Evolutionary conservation across 2,329 filamentous ascomycete species (phyloP), one percentile per base, ranked within the genome.

Genomic region (Sporothrix humicola): DNA sequence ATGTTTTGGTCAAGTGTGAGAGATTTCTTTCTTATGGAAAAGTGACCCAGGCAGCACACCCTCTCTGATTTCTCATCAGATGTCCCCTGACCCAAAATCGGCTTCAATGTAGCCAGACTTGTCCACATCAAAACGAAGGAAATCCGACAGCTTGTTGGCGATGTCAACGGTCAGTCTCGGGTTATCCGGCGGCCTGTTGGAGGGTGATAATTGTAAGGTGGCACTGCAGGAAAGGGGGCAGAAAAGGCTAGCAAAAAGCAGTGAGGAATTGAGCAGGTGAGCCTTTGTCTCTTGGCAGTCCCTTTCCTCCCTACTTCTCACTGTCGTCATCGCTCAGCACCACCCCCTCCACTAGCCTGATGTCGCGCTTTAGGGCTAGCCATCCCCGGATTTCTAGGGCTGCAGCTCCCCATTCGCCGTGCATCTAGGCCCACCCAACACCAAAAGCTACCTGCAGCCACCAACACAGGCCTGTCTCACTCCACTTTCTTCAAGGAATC

Each of bases 281-380:
- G 31, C 31, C 31, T 37, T 37, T 7, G 31, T 37, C 31, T 37
- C 31, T 37, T 37, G 17, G n/a, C 52, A 23, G 17, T 54, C n/a
- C n/a, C n/a, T 54, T 20, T 7, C n/a, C 50, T 8, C 50, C 50
- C 50, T 17, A 8, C 50, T 54, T 58, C 56, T 58, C 56, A 58
- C 56, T 31, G 59, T 65, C 59, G 59, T 65, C 37, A 65, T 46
- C 59, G 59, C 59, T 65, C 59, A 65, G 59, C 59, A 46, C 37
- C 59, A 46, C 10, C 17, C 52, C n/a, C 37, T 3, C 17, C 59
- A 65, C 37, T 42, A 12, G 23, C 37, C 13, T n/a, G 52, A 54
- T 44, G 8, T 17, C 17, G 20, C 59, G 23, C 20, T 26, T 66
- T 66, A 46, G 61, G 12, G 20, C 61, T 66, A 66, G 61, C 3